These are phyloP conservation scores for Jacaranda mimosifolia DNA, from an alignment of 257 asterid species.

Conservation along the genomic window DNA sequence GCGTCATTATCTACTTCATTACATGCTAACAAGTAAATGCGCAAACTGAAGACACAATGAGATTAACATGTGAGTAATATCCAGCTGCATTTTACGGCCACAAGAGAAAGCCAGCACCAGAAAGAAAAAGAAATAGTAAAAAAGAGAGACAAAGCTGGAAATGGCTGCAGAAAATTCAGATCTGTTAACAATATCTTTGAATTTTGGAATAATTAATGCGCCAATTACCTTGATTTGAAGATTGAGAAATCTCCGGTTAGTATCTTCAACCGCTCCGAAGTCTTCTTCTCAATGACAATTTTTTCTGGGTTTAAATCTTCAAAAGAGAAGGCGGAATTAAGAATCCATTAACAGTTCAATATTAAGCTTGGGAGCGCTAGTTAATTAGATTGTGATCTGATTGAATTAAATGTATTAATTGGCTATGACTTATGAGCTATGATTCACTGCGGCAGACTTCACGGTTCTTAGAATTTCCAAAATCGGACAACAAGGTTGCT, in stretches of 20 bases:
- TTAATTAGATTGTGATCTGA: conserved; percentile 34
- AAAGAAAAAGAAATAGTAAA: not conserved
- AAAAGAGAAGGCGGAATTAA: not conserved
- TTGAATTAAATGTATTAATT: conserved; percentile 6
- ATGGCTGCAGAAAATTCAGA: conserved; percentile 38
- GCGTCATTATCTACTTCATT: conserved; percentile 27
- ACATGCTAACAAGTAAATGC: conserved; percentile 30
- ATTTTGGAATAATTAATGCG: conserved; percentile 11
- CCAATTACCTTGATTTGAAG: conserved; percentile 46
- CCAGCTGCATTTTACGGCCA: conserved; percentile 35
- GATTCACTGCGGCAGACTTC: conserved; percentile 36
- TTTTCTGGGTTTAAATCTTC: conserved; percentile 14
- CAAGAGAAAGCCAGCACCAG: conserved; percentile 7
- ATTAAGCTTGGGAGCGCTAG: conserved; percentile 20
- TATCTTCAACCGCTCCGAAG: conserved; percentile 23
- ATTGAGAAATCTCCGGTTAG: conserved; percentile 24
- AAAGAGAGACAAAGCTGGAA: not conserved
- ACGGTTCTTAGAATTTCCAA: conserved; percentile 14
- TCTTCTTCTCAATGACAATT: not conserved
- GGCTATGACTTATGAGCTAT: conserved; percentile 24
- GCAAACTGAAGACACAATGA: not conserved
- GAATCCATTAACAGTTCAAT: conserved; percentile 5
- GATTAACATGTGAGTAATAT: conserved; percentile 18
- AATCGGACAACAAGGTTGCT: conserved; percentile 22
- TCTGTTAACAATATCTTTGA: conserved; percentile 21